phyloP scores from a whole-genome alignment of 2,329 filamentous ascomycete genomes.

The Torrubiella hemipterigena region DNA sequence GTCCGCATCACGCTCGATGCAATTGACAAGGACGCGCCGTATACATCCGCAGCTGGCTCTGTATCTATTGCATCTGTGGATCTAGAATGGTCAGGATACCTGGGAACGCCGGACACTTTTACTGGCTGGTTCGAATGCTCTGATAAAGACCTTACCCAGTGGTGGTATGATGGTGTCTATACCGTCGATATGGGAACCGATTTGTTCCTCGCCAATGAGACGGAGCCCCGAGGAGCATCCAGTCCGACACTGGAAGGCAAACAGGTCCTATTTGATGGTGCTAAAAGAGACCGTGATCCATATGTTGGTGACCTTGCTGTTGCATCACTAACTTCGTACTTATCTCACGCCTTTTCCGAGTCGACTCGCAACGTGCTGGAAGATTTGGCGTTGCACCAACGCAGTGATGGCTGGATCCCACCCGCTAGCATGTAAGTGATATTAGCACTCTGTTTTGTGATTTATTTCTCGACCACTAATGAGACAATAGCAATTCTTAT shows the following conservation, averaged over 20 bases:
- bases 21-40: conserved; percentile 27
- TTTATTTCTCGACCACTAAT: neutral
- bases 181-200: conserved; percentile 37
- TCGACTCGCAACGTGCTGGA: conserved; percentile 33
- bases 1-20: conserved; percentile 35
- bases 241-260: conserved; percentile 31
- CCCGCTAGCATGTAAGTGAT: conserved; percentile 35
- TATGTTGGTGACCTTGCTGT: conserved; percentile 41
- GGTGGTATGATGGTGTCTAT: conserved; percentile 41
- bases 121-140: conserved; percentile 41
- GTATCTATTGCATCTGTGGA: conserved; percentile 29
- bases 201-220: conserved; percentile 31
- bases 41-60: conserved; percentile 27
- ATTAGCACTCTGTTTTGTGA: neutral
- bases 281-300: conserved; percentile 39
- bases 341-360: conserved; percentile 29
- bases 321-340: conserved; percentile 31
- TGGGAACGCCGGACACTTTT: conserved; percentile 35
- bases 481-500: conserved; percentile 26
- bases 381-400: conserved; percentile 35
- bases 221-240: conserved; percentile 32
- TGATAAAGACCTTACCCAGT: conserved; percentile 33
- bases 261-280: conserved; percentile 34
- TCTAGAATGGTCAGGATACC: conserved; percentile 30
- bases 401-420: conserved; percentile 39